Evolutionary conservation across 805 yeast genomes (phyloP).

Genomic region (Myxozyma lipomycoides): DNA sequence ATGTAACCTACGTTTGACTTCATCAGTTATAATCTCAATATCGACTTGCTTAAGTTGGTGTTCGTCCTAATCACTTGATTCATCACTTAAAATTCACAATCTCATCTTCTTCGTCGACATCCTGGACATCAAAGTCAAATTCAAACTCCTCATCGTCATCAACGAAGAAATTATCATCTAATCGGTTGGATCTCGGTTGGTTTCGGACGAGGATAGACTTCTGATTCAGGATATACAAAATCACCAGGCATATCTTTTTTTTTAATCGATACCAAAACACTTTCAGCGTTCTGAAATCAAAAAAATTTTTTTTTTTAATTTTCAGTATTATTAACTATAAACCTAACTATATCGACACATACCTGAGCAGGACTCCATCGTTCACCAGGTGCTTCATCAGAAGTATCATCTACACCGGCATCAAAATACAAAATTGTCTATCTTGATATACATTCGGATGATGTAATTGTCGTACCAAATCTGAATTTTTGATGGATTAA

Average conservation of each 20-base stretch:
- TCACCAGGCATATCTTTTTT: conserved; percentile 84
- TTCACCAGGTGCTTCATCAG: conserved; percentile 45
- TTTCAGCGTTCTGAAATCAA: conserved; percentile 66
- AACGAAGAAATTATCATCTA: conserved; percentile 82
- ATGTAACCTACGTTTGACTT: not conserved
- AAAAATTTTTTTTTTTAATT: no score
- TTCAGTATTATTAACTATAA: no score
- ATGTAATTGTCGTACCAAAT: conserved; percentile 86
- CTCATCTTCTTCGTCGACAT: conserved; percentile 45
- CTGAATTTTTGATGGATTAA: conserved; percentile 87
- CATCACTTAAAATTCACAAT: not conserved
- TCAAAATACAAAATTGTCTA: conserved; percentile 89
- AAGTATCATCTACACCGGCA: conserved; percentile 82
- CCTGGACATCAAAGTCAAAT: conserved; percentile 41
- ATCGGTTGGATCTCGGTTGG: conserved; percentile 47
- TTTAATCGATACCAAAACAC: conserved; percentile 83
- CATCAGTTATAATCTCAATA: not conserved
- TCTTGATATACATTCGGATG: conserved; percentile 95
- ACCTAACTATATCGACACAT: no score
- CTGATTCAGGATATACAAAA: conserved; percentile 79
- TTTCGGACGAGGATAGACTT: conserved; percentile 48
- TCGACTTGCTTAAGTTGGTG: not conserved
- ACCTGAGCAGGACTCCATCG: conserved; percentile 51
- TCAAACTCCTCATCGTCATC: conserved; percentile 34
- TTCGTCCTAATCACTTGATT: not conserved